These are phyloP conservation scores for Boletus sp. DNA, from an alignment of 768 basidiomycete species.

Conservation along the genomic window DNA sequence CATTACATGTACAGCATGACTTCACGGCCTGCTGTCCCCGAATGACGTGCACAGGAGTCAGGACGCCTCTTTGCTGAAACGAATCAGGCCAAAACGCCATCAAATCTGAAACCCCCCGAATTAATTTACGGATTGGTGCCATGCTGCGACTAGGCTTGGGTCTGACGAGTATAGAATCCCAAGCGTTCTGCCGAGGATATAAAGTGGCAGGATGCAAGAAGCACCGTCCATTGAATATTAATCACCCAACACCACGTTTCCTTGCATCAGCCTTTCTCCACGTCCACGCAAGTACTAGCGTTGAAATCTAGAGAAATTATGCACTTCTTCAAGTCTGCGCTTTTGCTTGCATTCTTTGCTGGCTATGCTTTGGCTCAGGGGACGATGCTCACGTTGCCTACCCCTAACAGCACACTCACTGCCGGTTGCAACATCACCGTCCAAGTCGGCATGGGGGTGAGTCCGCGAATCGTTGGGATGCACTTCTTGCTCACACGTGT, in stretches of 20 bases:
- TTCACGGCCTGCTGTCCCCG: slow-evolving; percentile 10
- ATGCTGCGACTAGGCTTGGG: background rate
- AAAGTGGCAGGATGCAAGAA: slow-evolving; percentile 8
- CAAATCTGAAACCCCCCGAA: background rate
- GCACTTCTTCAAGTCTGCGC: slow-evolving; percentile 11
- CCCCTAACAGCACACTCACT: slow-evolving; percentile 7
- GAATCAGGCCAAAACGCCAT: background rate
- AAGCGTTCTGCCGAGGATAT: slow-evolving; percentile 5
- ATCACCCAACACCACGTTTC: background rate
- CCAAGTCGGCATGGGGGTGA: slow-evolving; percentile 19
- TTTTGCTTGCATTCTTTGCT: slow-evolving; percentile 16
- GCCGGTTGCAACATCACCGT: slow-evolving; percentile 10
- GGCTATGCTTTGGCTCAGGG: slow-evolving; percentile 17
- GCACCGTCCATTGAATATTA: background rate
- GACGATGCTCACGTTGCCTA: slow-evolving; percentile 8
- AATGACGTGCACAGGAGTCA: background rate
- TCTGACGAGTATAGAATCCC: background rate
- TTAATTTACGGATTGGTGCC: background rate
- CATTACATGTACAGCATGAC: background rate
- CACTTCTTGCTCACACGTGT: background rate
- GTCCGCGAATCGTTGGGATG: background rate
- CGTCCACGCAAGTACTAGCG: background rate
- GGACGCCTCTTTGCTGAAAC: background rate
- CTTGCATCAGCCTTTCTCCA: background rate
- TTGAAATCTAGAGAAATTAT: slow-evolving; percentile 7